phyloP scores from a whole-genome alignment of 805 yeast species.

The Metschnikowia amazonensis region DNA sequence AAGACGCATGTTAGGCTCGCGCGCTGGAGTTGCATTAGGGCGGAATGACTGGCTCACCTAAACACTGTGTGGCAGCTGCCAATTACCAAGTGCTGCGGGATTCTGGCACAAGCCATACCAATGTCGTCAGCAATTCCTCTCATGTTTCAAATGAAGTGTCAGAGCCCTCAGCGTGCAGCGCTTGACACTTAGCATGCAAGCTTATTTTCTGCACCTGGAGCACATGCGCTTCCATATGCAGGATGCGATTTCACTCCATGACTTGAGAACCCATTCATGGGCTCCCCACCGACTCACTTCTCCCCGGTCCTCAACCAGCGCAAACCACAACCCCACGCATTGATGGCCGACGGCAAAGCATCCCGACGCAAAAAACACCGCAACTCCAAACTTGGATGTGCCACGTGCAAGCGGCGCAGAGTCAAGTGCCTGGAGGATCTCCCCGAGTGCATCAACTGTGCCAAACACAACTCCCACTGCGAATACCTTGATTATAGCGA shows the following conservation, averaged over 20 bases:
- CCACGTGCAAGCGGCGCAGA: constrained; percentile 19
- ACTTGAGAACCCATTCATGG: not conserved
- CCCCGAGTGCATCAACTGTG: constrained; percentile 38
- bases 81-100: not conserved
- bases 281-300: not conserved
- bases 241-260: not conserved
- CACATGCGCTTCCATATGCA: not conserved
- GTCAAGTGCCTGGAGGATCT: constrained; percentile 31
- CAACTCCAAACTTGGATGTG: constrained; percentile 21
- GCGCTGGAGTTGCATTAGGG: not conserved
- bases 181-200: not conserved
- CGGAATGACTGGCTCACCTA: not conserved
- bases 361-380: constrained; percentile 22
- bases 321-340: not conserved
- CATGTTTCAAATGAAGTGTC: not conserved
- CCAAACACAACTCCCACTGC: constrained; percentile 38
- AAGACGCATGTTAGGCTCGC: not conserved
- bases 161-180: not conserved
- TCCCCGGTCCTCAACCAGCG: not conserved
- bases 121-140: not conserved
- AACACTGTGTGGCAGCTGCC: not conserved
- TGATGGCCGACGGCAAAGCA: constrained; percentile 1
- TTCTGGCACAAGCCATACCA: not conserved
- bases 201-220: not conserved
- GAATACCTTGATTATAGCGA: constrained; percentile 35